Percentiles rank a stretch among this genome's conserved stretches.
These are phyloP conservation scores for Colletotrichum sp. DNA, from an alignment of 2,329 filamentous ascomycete genomes.

Conservation along the genomic window DNA sequence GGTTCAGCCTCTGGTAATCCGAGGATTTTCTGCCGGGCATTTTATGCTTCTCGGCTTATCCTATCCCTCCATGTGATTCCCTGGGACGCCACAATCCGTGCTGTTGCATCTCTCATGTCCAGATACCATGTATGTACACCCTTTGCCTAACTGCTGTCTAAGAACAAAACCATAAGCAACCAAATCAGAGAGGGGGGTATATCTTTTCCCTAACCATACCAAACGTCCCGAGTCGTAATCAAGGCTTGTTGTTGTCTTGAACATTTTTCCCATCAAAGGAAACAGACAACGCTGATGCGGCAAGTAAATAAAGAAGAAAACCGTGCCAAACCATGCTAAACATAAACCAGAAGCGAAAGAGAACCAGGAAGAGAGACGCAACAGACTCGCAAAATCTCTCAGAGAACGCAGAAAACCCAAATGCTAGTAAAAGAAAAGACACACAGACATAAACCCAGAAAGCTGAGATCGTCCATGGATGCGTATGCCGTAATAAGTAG, in stretches of 20 bases:
- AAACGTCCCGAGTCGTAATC: not conserved
- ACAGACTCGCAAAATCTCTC: not conserved
- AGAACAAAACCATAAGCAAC: not conserved
- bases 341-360: not conserved
- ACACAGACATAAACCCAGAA: not conserved
- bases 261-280: not conserved
- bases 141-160: not conserved
- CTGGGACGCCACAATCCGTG: not conserved
- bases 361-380: not conserved
- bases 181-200: not conserved
- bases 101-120: not conserved
- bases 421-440: not conserved
- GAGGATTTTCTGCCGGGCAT: not conserved
- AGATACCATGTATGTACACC: not conserved
- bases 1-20: not conserved
- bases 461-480: not conserved
- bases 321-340: not conserved
- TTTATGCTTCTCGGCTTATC: not conserved
- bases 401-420: not conserved
- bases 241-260: not conserved
- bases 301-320: not conserved
- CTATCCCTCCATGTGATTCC: not conserved
- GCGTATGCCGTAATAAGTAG: not conserved
- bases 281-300: not conserved
- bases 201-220: not conserved